Evolutionary conservation across 106 monocot genomes (phyloP).

Genomic region (Dendrobium chrysotoxum): DNA sequence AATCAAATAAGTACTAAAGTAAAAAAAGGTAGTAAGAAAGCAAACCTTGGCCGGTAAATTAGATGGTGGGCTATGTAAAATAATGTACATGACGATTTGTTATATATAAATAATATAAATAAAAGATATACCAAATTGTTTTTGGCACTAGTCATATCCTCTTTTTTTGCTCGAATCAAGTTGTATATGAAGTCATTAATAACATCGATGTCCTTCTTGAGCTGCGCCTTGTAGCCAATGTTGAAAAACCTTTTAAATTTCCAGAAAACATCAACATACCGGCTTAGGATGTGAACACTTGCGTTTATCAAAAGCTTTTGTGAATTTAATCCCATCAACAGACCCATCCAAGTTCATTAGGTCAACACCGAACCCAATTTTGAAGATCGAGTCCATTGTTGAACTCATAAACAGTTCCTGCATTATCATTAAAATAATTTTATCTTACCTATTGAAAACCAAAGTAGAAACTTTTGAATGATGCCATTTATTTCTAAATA

Average conservation of each 20-base stretch:
- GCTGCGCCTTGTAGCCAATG: conserved; percentile 13
- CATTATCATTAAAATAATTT: background rate
- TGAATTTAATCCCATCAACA: background rate
- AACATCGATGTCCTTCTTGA: conserved; percentile 17
- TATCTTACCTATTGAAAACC: background rate
- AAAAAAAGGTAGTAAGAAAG: too few species aligned
- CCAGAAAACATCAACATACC: too few species aligned
- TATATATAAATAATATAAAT: too few species aligned
- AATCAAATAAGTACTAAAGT: too few species aligned
- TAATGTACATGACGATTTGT: too few species aligned
- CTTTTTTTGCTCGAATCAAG: conserved; percentile 1
- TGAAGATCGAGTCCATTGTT: conserved; percentile 23
- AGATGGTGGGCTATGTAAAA: too few species aligned
- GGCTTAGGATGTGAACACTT: conserved; percentile 9
- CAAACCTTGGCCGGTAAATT: too few species aligned
- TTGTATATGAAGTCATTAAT: conserved; percentile 16
- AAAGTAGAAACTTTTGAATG: background rate
- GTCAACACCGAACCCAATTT: conserved; percentile 13
- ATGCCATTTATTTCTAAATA: background rate
- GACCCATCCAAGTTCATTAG: background rate
- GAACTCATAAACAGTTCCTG: conserved; percentile 25
- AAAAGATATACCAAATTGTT: background rate
- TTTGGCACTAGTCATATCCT: background rate
- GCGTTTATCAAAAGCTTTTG: conserved; percentile 23
- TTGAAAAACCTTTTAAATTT: background rate